These are phyloP conservation scores for Clonostachys solani DNA, from an alignment of 2,329 filamentous ascomycete species.

Conservation along the genomic window DNA sequence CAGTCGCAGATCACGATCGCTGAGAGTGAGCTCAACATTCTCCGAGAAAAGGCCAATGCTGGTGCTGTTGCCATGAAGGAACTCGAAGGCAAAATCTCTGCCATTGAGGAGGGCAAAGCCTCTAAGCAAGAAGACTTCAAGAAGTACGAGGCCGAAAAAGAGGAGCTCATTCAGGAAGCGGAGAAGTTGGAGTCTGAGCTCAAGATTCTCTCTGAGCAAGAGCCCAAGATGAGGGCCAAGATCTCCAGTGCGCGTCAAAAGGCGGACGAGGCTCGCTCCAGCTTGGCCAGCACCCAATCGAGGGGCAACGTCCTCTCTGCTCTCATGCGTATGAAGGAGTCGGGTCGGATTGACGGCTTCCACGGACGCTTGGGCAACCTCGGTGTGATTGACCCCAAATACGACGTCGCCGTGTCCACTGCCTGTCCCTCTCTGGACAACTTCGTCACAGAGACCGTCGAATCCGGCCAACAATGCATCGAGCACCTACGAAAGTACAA, in stretches of 20 bases:
- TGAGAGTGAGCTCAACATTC: conserved; percentile 88
- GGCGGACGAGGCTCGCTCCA: conserved; percentile 91
- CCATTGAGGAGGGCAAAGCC: conserved; percentile 66
- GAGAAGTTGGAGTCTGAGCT: conserved; percentile 69
- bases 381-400: conserved; percentile 87
- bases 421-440: conserved; percentile 90
- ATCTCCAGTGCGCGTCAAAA: conserved; percentile 90
- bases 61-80: conserved; percentile 82
- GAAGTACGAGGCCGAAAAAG: conserved; percentile 69
- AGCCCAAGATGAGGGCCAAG: conserved; percentile 77
- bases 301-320: conserved; percentile 90
- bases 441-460: conserved; percentile 94
- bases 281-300: conserved; percentile 83
- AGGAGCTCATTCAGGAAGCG: conserved; percentile 69
- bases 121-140: conserved; percentile 73
- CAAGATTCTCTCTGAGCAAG: conserved; percentile 66
- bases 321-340: conserved; percentile 91
- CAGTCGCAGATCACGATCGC: conserved; percentile 91
- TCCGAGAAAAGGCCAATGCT: conserved; percentile 84
- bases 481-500: conserved; percentile 98
- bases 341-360: conserved; percentile 94
- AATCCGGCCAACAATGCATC: conserved; percentile 95
- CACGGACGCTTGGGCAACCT: conserved; percentile 93
- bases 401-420: conserved; percentile 97
- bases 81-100: conserved; percentile 71